These are phyloP conservation scores for Gynandropsis gynandra DNA, from an alignment of 345 rosid species.

Conservation along the genomic window DNA sequence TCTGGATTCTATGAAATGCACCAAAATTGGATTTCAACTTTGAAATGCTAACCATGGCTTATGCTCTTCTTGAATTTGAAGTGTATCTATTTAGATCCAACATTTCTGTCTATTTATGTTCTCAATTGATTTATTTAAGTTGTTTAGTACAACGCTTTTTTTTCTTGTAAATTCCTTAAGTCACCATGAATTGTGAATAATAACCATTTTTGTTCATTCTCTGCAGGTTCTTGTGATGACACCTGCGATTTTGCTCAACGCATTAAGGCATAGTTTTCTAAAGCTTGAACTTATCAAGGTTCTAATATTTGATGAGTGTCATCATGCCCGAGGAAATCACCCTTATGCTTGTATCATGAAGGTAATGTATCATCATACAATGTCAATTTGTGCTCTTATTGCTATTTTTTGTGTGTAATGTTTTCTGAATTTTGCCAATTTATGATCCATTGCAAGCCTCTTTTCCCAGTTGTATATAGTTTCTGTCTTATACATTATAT, in stretches of 20 bases:
- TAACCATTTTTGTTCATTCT: conserved; percentile 11
- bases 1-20: background rate
- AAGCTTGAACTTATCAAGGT: conserved; percentile 54
- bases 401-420: background rate
- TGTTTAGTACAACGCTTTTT: conserved; percentile 5
- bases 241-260: conserved; percentile 63
- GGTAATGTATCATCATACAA: conserved; percentile 35
- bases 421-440: too few relatives aligned
- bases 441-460: too few relatives aligned
- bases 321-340: conserved; percentile 63
- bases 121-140: too few relatives aligned
- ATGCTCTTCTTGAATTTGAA: background rate
- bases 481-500: too few relatives aligned
- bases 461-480: too few relatives aligned
- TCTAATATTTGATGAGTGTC: conserved; percentile 88
- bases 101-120: background rate
- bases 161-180: background rate
- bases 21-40: background rate
- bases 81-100: background rate
- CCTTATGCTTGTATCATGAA: conserved; percentile 77
- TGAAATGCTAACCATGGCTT: background rate
- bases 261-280: conserved; percentile 64
- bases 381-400: conserved; percentile 1
- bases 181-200: background rate
- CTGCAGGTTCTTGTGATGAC: conserved; percentile 93